Evolutionary conservation across 345 rosid species (phyloP), one percentile per base, ranked within the genome.

Genomic region (Salix caprea): DNA sequence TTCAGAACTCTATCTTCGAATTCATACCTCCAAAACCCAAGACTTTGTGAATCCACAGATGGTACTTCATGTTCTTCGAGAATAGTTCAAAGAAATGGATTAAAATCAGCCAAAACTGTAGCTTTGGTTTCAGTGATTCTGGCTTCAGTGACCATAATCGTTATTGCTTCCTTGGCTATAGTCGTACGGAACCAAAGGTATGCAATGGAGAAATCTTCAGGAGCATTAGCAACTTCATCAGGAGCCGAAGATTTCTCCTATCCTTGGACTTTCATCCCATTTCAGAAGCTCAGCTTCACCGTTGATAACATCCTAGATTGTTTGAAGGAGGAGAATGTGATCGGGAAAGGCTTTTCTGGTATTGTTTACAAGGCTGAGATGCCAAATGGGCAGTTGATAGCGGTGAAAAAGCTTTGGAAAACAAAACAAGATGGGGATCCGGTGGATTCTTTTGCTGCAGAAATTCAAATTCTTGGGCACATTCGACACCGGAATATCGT

Each of bases 211-310:
- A 95, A 91, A 79, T 78, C 91, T 61, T 60, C 85, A 23, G 85
- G 82, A 62, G 75, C 78, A 18, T 87, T 82, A 23, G 78, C 85
- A 6, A 79, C 88, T 13, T 69, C 79, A 40, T 67, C 89, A 1
- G 86, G 88, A 60, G 84, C 86, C 21, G 99, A 96, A 60, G 99
- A 96, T 74, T 93, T 93, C 79, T 96, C 98, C 1, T 91, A 90
- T 75, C 99, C 98, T 4, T 96, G 97, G 98, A 91, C 98, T 2
- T 96, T 93, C 83, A 96, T 93, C 69, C 99, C 99, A 23, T 96
- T 96, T 74, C 96, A 93, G 68, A 93, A 91, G 82, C 89, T 91
- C 54, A 85, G 80, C 75, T 90, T 91, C 75, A 87, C 89, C 60
- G 85, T 91, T 37, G 91, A 91, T 73, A 93, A 89, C 88, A 90